Evolutionary conservation across 2,329 filamentous ascomycete genomes (phyloP).

Genomic region (Sporothrix inflata): DNA sequence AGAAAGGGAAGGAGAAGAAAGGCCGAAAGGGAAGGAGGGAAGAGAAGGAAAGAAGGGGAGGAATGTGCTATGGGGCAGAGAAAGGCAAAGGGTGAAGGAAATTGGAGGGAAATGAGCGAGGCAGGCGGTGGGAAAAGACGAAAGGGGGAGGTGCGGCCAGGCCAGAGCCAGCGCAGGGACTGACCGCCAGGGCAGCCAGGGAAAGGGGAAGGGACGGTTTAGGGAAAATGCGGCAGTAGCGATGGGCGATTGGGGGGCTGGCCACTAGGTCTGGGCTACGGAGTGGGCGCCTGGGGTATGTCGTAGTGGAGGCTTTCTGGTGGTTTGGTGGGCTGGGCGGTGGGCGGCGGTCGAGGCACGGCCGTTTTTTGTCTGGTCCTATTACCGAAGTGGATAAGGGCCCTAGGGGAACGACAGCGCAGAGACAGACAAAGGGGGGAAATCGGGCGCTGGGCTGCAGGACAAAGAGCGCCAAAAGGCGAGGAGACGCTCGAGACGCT

Average conservation of each 20-base stretch:
- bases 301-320: slow-evolving; percentile 13
- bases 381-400: slow-evolving; percentile 17
- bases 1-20: slow-evolving; percentile 9
- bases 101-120: slow-evolving; percentile 29
- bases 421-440: too few relatives aligned
- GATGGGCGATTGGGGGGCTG: not conserved
- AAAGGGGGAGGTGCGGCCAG: not conserved
- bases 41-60: slow-evolving; percentile 17
- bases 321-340: slow-evolving; percentile 2
- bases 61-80: slow-evolving; percentile 20
- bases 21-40: not conserved
- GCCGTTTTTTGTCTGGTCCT: slow-evolving; percentile 5
- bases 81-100: slow-evolving; percentile 24
- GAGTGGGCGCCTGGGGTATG: not conserved
- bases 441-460: slow-evolving; percentile 14
- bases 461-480: slow-evolving; percentile 14
- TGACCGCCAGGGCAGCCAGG: not conserved
- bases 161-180: not conserved
- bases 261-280: not conserved
- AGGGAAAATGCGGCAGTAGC: slow-evolving; percentile 15
- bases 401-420: not conserved
- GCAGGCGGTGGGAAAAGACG: slow-evolving; percentile 12
- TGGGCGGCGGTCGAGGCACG: slow-evolving; percentile 15
- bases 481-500: slow-evolving; percentile 2
- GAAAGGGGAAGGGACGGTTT: slow-evolving; percentile 5